phyloP scores from a whole-genome alignment of 495 filamentous ascomycete species.

The Aspergillus indologenus region DNA sequence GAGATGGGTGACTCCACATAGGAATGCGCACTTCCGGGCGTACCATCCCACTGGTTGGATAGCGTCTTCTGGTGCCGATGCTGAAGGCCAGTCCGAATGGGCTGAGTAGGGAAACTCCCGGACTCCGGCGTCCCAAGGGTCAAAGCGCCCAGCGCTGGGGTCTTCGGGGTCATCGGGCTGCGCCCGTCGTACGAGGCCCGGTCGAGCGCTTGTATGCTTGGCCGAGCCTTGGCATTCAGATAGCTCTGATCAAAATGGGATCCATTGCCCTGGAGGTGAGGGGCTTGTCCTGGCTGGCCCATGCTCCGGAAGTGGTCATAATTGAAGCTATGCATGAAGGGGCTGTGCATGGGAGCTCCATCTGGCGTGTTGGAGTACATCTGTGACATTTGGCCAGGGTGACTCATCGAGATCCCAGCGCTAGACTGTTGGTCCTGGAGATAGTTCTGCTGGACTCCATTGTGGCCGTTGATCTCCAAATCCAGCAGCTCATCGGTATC shows the following conservation, averaged over 20 bases:
- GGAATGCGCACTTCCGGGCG: conserved; percentile 72
- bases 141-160: conserved; percentile 56
- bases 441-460: conserved; percentile 44
- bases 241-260: conserved; percentile 56
- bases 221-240: conserved; percentile 50
- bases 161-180: conserved; percentile 79
- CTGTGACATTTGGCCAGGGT: conserved; percentile 59
- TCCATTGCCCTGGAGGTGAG: conserved; percentile 46
- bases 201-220: conserved; percentile 61
- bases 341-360: conserved; percentile 81
- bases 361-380: conserved; percentile 85
- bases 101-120: conserved; percentile 68
- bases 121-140: conserved; percentile 63
- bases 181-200: conserved; percentile 66
- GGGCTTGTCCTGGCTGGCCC: conserved; percentile 49
- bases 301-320: conserved; percentile 63
- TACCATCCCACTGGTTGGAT: conserved; percentile 78
- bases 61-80: conserved; percentile 76
- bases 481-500: conserved; percentile 53
- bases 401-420: conserved; percentile 46
- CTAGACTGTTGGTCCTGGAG: conserved; percentile 44
- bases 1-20: conserved; percentile 80
- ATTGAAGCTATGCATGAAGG: conserved; percentile 73
- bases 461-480: conserved; percentile 48
- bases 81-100: conserved; percentile 61